phyloP scores from a whole-genome alignment of 2,329 filamentous ascomycete genomes.

The Aspergillus intermedius region DNA sequence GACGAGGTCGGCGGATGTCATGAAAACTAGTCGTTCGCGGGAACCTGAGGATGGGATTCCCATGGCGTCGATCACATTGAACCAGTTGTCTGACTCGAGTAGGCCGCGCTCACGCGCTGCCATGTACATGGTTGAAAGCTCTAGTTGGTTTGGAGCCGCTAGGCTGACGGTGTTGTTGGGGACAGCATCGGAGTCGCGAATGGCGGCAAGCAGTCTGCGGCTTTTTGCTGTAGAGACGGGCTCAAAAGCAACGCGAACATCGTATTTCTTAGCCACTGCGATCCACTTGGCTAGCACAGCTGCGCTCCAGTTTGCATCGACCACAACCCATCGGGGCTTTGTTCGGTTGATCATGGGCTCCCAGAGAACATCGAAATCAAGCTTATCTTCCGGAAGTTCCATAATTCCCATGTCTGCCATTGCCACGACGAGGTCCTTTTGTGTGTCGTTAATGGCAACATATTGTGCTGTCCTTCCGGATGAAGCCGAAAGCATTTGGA shows the following conservation, averaged over 20 bases:
- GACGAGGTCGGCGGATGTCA: slow-evolving; percentile 63
- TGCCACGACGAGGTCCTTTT: slow-evolving; percentile 78
- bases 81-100: slow-evolving; percentile 69
- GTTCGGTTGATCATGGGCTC: slow-evolving; percentile 50
- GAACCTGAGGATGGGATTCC: slow-evolving; percentile 62
- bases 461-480: slow-evolving; percentile 76
- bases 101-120: slow-evolving; percentile 61
- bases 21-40: slow-evolving; percentile 61
- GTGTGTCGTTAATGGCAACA: slow-evolving; percentile 75
- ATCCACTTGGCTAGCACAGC: slow-evolving; percentile 63
- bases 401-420: slow-evolving; percentile 96
- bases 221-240: slow-evolving; percentile 82
- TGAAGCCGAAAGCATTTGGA: slow-evolving; percentile 52
- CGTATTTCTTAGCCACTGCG: slow-evolving; percentile 49
- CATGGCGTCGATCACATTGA: slow-evolving; percentile 69
- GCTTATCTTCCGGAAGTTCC: slow-evolving; percentile 37
- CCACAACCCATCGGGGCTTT: slow-evolving; percentile 67
- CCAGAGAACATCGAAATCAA: slow-evolving; percentile 52
- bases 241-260: slow-evolving; percentile 68
- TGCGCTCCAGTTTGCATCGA: slow-evolving; percentile 81
- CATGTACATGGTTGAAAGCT: slow-evolving; percentile 71
- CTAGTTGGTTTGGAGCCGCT: slow-evolving; percentile 74
- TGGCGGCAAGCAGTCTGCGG: slow-evolving; percentile 54
- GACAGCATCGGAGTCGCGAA: slow-evolving; percentile 42
- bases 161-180: slow-evolving; percentile 63